Conservation (phyloP, 176 grass and related monocot species). For the Paspalum notatum region DNA sequence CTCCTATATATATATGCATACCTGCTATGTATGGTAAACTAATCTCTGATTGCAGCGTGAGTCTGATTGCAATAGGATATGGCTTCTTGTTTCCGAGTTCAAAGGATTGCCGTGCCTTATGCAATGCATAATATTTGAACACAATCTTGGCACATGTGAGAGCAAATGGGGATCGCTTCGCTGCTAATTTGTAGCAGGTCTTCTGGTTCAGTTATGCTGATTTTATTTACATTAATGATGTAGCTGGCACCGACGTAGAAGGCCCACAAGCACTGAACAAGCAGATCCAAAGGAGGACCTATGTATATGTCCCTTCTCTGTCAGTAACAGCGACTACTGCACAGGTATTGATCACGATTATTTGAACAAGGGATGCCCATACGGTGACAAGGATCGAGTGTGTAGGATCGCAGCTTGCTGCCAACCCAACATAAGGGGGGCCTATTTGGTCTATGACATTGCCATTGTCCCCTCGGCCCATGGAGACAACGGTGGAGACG, state of each 20-base stretch:
- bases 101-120: not conserved
- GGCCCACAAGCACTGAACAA: not conserved
- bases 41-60: too few species aligned
- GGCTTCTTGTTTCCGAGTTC: too few species aligned
- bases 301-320: constrained; percentile 4
- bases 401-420: not conserved
- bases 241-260: not conserved
- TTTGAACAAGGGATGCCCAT: not conserved
- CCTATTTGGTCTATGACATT: too few species aligned
- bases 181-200: too few species aligned
- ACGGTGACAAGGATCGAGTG: not conserved
- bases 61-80: too few species aligned
- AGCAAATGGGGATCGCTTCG: not conserved
- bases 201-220: too few species aligned
- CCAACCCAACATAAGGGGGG: not conserved
- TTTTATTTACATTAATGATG: not conserved
- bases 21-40: too few species aligned
- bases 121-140: not conserved
- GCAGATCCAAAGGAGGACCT: not conserved
- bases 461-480: not conserved
- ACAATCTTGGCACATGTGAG: not conserved
- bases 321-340: not conserved
- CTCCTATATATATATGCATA: too few species aligned
- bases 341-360: not conserved
- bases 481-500: not conserved